These are phyloP conservation scores for Hygrophorus russula DNA, from an alignment of 768 basidiomycete species.

Conservation along the genomic window DNA sequence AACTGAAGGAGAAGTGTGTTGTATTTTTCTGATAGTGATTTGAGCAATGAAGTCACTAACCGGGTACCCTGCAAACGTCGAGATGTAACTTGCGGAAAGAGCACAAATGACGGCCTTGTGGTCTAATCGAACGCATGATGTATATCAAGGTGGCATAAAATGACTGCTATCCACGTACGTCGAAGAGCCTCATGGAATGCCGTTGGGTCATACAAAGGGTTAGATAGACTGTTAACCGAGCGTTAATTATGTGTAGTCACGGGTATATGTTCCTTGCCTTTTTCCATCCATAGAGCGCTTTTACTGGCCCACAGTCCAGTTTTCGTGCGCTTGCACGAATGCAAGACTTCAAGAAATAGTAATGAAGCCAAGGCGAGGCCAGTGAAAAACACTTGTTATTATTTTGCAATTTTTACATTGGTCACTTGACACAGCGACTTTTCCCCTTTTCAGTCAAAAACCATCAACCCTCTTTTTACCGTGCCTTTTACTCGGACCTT, in stretches of 20 bases:
- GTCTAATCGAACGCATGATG: constrained; percentile 28
- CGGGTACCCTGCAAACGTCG: constrained; percentile 88
- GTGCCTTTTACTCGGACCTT: too few relatives aligned
- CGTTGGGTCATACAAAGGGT: constrained; percentile 51
- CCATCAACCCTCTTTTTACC: constrained; percentile 63
- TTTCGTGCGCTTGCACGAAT: constrained; percentile 60
- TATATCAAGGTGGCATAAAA: constrained; percentile 5
- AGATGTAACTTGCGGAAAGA: constrained; percentile 83
- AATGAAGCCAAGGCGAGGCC: constrained; percentile 10
- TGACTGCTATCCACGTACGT: constrained; percentile 29
- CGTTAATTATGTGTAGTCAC: constrained; percentile 10
- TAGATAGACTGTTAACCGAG: constrained; percentile 34
- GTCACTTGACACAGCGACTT: background rate
- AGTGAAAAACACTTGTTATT: background rate
- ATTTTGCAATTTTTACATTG: background rate
- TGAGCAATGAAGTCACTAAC: constrained; percentile 23
- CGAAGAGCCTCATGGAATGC: constrained; percentile 56
- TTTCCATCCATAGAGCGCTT: constrained; percentile 72
- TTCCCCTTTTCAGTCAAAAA: constrained; percentile 34
- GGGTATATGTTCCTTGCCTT: constrained; percentile 26
- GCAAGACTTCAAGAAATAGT: constrained; percentile 9
- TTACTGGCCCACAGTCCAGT: constrained; percentile 58
- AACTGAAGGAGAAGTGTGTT: constrained; percentile 32
- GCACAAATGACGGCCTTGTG: constrained; percentile 88
- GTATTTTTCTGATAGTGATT: background rate